Conservation (phyloP, 1,139 yeast species). For the Magnusiomyces magnusii region DNA sequence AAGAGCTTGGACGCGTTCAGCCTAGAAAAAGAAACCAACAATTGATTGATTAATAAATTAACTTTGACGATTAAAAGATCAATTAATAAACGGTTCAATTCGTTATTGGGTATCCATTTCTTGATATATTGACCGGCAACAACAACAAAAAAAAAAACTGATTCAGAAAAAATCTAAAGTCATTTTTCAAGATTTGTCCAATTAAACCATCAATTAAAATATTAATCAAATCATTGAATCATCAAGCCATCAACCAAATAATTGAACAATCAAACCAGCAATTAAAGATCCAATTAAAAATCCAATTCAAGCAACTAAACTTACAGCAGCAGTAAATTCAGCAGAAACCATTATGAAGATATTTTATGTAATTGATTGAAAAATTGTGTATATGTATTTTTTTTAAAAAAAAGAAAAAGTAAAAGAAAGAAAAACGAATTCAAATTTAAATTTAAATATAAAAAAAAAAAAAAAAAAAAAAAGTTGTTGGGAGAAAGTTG, state of each 20-base stretch:
- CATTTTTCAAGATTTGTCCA: too few relatives aligned
- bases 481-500: background rate
- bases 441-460: background rate
- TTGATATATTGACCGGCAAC: background rate
- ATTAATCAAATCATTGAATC: background rate
- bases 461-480: background rate
- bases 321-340: slow-evolving; percentile 26
- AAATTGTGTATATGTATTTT: too few relatives aligned
- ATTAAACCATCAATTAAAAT: background rate
- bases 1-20: slow-evolving; percentile 68
- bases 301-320: slow-evolving; percentile 3
- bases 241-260: too few relatives aligned
- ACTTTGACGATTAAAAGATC: too few relatives aligned
- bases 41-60: too few relatives aligned
- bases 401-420: too few relatives aligned
- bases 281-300: background rate
- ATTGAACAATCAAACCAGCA: too few relatives aligned
- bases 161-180: background rate
- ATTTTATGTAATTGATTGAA: too few relatives aligned
- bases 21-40: too few relatives aligned
- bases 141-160: background rate
- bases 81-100: too few relatives aligned
- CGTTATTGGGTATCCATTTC: too few relatives aligned
- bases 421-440: background rate
- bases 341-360: slow-evolving; percentile 26